These are phyloP conservation scores for Pseudogymnoascus destructans DNA, from an alignment of 2,329 filamentous ascomycete species.

Conservation along the genomic window DNA sequence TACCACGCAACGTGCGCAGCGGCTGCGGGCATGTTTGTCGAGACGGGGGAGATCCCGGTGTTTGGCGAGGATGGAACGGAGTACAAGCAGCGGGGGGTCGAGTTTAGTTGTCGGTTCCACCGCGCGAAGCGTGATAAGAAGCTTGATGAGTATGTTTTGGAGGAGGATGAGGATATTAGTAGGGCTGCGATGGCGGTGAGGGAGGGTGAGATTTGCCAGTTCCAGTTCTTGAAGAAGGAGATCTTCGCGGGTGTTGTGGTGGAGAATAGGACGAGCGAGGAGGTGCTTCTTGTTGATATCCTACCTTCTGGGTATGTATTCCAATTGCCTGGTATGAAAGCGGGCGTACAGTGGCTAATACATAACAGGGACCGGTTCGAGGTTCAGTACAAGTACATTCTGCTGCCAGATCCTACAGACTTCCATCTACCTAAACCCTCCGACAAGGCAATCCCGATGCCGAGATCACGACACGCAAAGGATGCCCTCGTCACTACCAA, in stretches of 20 bases:
- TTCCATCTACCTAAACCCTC: conserved; percentile 64
- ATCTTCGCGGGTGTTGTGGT: conserved; percentile 84
- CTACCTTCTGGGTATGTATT: conserved; percentile 65
- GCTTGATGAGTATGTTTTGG: conserved; percentile 53
- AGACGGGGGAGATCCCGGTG: conserved; percentile 72
- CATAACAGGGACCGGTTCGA: conserved; percentile 54
- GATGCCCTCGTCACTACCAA: conserved; percentile 55
- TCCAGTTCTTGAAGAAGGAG: conserved; percentile 71
- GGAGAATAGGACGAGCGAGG: conserved; percentile 66
- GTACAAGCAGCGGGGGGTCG: conserved; percentile 82
- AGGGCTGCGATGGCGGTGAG: conserved; percentile 56
- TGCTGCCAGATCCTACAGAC: conserved; percentile 58
- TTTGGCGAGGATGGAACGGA: conserved; percentile 84
- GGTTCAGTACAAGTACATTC: conserved; percentile 73
- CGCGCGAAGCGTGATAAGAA: conserved; percentile 75
- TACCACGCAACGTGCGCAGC: conserved; percentile 94
- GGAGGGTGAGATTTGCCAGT: conserved; percentile 67
- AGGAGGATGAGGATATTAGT: conserved; percentile 54
- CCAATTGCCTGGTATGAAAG: not conserved
- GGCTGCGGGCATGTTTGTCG: conserved; percentile 81
- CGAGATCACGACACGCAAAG: conserved; percentile 46
- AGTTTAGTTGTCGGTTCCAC: conserved; percentile 91
- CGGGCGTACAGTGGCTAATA: conserved; percentile 29
- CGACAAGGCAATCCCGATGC: conserved; percentile 57
- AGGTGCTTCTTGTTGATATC: conserved; percentile 65